A percentile compares a stretch with the other conserved stretches of the same genome.
These are phyloP conservation scores for Serendipita indica DNA, from an alignment of 768 basidiomycete genomes.

Conservation along the genomic window DNA sequence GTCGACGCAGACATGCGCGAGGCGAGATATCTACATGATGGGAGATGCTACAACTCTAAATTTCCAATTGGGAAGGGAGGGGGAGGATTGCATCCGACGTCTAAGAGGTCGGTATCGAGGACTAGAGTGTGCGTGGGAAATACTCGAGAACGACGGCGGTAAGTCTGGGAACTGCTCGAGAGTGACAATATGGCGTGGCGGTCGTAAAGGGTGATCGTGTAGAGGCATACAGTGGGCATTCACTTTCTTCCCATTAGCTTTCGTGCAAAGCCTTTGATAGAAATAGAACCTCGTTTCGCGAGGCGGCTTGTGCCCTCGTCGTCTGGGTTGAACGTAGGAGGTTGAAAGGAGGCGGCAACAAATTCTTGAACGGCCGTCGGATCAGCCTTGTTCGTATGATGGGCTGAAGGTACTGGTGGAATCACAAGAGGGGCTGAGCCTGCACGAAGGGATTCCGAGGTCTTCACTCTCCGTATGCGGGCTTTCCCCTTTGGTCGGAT, in stretches of 20 bases:
- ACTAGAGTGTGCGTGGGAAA: too few species aligned
- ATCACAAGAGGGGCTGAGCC: conserved; percentile 7
- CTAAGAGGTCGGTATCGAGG: too few species aligned
- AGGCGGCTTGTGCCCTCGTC: background rate
- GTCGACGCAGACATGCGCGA: too few species aligned
- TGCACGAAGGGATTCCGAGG: conserved; percentile 8
- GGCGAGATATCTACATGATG: too few species aligned
- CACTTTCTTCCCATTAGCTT: background rate
- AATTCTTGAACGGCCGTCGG: background rate
- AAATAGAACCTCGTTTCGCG: background rate
- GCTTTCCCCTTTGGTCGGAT: background rate
- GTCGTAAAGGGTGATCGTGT: too few species aligned
- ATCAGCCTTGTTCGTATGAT: background rate
- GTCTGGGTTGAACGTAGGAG: background rate
- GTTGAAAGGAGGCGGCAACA: background rate
- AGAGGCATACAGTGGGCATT: too few species aligned
- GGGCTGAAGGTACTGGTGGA: background rate
- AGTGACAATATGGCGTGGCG: too few species aligned
- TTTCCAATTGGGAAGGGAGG: too few species aligned
- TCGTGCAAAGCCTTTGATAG: background rate
- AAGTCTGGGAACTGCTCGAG: too few species aligned
- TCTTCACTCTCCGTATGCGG: conserved; percentile 7
- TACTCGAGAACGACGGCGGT: too few species aligned
- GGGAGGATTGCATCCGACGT: too few species aligned
- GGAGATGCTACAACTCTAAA: too few species aligned